A percentile compares a stretch with the other conserved stretches of the same genome.
phyloP scores from a whole-genome alignment of 2,329 filamentous ascomycete species.

The Simplicillium aogashimaense region DNA sequence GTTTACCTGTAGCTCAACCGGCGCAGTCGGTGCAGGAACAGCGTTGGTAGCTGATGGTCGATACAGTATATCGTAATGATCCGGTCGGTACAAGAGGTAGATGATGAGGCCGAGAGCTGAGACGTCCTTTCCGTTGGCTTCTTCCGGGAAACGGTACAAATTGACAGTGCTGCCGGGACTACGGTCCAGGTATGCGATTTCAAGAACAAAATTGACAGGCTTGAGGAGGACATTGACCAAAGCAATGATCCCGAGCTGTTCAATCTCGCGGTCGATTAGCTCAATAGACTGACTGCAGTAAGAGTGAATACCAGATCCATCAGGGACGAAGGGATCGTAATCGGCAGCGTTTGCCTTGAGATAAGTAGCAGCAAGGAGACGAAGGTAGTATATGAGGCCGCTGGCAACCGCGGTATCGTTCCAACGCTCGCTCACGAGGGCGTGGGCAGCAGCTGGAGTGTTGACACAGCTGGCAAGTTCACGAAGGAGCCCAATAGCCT shows the following conservation, averaged over 20 bases:
- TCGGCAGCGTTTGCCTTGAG: constrained; percentile 63
- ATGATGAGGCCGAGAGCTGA: constrained; percentile 39
- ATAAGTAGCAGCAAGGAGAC: constrained; percentile 76
- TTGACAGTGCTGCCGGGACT: constrained; percentile 71
- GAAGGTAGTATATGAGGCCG: constrained; percentile 73
- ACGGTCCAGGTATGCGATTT: constrained; percentile 86
- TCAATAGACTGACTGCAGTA: constrained; percentile 67
- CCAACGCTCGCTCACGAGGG: constrained; percentile 54
- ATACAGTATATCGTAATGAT: constrained; percentile 94
- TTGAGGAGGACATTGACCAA: constrained; percentile 72
- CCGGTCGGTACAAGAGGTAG: constrained; percentile 56
- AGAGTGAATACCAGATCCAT: constrained; percentile 46
- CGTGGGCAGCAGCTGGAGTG: constrained; percentile 45
- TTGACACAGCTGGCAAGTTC: constrained; percentile 51
- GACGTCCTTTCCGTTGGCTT: constrained; percentile 34
- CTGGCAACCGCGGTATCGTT: constrained; percentile 61
- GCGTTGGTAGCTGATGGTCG: constrained; percentile 28
- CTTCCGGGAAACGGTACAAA: constrained; percentile 53
- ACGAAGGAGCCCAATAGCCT: constrained; percentile 58
- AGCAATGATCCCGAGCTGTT: constrained; percentile 74
- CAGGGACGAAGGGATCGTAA: constrained; percentile 64
- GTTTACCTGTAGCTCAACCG: constrained; percentile 37
- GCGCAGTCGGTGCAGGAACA: constrained; percentile 15
- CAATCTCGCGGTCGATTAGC: constrained; percentile 72
- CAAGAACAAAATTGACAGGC: constrained; percentile 67